Evolutionary conservation across 768 basidiomycete species (phyloP), one percentile per base, ranked within the genome.

Genomic region (Bullera alba): DNA sequence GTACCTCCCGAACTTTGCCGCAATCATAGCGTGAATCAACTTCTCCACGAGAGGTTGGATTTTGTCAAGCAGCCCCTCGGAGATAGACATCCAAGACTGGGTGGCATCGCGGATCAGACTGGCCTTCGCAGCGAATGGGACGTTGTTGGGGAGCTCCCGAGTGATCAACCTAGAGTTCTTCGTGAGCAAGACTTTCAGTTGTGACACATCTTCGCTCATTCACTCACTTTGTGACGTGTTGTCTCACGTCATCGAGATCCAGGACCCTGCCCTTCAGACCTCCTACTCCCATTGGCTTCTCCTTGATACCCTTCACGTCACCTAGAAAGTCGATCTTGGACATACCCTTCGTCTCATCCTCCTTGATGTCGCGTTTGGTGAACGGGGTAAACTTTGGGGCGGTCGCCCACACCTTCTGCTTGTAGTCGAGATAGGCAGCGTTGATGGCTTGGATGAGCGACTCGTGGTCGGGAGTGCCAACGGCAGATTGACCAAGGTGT

Each of bases 371-470:
- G n/a, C n/a, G n/a, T n/a, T n/a, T n/a, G n/a, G n/a, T n/a, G n/a
- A n/a, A n/a, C n/a, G n/a, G n/a, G n/a, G n/a, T n/a, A n/a, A n/a
- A n/a, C n/a, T n/a, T n/a, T n/a, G n/a, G n/a, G n/a, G n/a, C n/a
- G n/a, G n/a, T n/a, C n/a, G n/a, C n/a, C n/a, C n/a, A n/a, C n/a
- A n/a, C n/a, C n/a, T n/a, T n/a, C n/a, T n/a, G n/a, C n/a, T n/a
- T n/a, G n/a, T n/a, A n/a, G n/a, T n/a, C n/a, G n/a, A n/a, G n/a
- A n/a, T n/a, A n/a, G n/a, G n/a, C n/a, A n/a, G n/a, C n/a, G n/a
- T 60, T 59, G 27, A 47, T 29, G 14, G 34, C 26, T 28, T 51
- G 42, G 23, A 57, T 22, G 22, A 63, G 51, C 0, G 26, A 1
- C 15, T 41, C 51, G 35, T 45, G 23, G 15, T 26, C 44, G 2